A percentile compares a stretch with the other conserved stretches of the same genome.
These are phyloP conservation scores for Phalaenopsis aphrodite DNA, from an alignment of 106 monocot species.

Conservation along the genomic window DNA sequence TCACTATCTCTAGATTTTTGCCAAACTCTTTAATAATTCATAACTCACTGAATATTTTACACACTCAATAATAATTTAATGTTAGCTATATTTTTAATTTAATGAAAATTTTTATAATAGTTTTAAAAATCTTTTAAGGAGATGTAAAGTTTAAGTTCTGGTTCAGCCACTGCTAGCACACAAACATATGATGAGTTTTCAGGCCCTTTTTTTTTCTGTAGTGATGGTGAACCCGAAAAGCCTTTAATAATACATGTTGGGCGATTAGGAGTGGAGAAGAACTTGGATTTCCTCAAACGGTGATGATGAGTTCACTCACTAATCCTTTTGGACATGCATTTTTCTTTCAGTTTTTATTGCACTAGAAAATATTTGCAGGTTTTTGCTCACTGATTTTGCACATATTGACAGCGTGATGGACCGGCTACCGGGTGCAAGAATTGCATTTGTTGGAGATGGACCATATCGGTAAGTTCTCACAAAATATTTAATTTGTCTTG, in stretches of 20 bases:
- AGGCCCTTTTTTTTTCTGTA: slow-evolving; percentile 6
- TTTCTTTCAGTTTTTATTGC: neutral
- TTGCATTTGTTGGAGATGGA: slow-evolving; percentile 93
- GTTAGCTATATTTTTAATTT: too few relatives aligned
- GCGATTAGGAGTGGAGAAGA: slow-evolving; percentile 90
- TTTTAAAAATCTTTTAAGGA: too few relatives aligned
- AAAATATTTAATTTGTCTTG: neutral
- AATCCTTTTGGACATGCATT: neutral
- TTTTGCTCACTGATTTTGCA: neutral
- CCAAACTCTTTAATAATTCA: too few relatives aligned
- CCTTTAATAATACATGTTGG: slow-evolving; percentile 95
- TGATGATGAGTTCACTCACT: slow-evolving; percentile 20
- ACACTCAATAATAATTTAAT: too few relatives aligned
- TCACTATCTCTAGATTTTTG: too few relatives aligned
- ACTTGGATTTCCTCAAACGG: slow-evolving; percentile 89
- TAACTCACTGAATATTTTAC: too few relatives aligned
- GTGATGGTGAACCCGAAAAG: slow-evolving; percentile 85
- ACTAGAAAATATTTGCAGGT: neutral
- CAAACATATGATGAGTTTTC: neutral
- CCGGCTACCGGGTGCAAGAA: slow-evolving; percentile 67
- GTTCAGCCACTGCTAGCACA: too few relatives aligned
- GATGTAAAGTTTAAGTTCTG: too few relatives aligned
- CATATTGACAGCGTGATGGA: slow-evolving; percentile 72
- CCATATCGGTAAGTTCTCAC: slow-evolving; percentile 54
- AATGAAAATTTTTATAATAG: too few relatives aligned